Percentiles rank a stretch among this genome's conserved stretches.
Evolutionary conservation across 2,329 filamentous ascomycete genomes (phyloP).

Genomic region (Curvularia eragrostidis): DNA sequence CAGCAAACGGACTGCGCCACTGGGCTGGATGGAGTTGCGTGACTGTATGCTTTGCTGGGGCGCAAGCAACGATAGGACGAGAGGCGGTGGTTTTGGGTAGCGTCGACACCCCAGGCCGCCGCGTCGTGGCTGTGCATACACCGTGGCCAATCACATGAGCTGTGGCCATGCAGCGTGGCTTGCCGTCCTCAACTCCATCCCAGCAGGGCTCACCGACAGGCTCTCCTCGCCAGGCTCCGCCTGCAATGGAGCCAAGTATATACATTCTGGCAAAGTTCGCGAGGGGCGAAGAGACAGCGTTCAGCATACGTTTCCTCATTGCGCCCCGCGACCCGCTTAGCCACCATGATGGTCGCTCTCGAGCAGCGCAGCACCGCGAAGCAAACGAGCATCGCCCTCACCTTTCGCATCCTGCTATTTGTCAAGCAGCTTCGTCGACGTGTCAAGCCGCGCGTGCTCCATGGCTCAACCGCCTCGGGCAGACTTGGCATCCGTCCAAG

Average conservation of each 20-base stretch:
- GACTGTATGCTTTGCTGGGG: slow-evolving; percentile 20
- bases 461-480: slow-evolving; percentile 27
- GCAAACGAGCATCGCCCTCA: slow-evolving; percentile 44
- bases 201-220: slow-evolving; percentile 31
- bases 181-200: slow-evolving; percentile 23
- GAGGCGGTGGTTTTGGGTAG: slow-evolving; percentile 18
- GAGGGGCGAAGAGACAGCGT: slow-evolving; percentile 14
- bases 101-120: slow-evolving; percentile 16
- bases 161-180: slow-evolving; percentile 27
- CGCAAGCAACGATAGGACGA: slow-evolving; percentile 28
- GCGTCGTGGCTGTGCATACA: slow-evolving; percentile 23
- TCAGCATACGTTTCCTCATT: slow-evolving; percentile 32
- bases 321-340: slow-evolving; percentile 29
- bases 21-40: slow-evolving; percentile 18
- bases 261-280: slow-evolving; percentile 25
- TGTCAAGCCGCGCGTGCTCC: slow-evolving; percentile 40
- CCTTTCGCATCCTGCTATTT: slow-evolving; percentile 49
- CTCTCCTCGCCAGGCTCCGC: slow-evolving; percentile 38
- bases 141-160: slow-evolving; percentile 25
- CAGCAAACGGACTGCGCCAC: slow-evolving; percentile 35
- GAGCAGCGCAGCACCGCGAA: slow-evolving; percentile 26
- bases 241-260: slow-evolving; percentile 30
- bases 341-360: slow-evolving; percentile 44
- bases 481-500: slow-evolving; percentile 39
- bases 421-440: slow-evolving; percentile 49